Percentiles rank a stretch among this genome's conserved stretches.
These are phyloP conservation scores for Colletotrichum simmondsii DNA, from an alignment of 2,329 filamentous ascomycete species.

Conservation along the genomic window DNA sequence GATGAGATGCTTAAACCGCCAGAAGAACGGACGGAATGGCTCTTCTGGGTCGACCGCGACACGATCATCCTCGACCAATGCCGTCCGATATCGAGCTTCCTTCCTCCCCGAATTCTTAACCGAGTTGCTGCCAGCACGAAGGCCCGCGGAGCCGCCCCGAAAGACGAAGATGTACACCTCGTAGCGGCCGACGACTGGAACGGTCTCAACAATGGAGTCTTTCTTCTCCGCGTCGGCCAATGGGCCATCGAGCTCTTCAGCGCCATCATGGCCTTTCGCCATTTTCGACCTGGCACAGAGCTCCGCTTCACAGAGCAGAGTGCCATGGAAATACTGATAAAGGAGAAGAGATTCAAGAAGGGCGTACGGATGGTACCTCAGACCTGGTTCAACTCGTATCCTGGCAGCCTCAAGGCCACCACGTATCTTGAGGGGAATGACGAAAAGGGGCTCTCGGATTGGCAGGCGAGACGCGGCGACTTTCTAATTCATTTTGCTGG, in stretches of 20 bases:
- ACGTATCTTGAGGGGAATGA: neutral
- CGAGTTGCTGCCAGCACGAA: neutral
- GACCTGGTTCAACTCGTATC: conserved; percentile 37
- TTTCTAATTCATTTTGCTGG: conserved; percentile 37
- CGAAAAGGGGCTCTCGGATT: conserved; percentile 3
- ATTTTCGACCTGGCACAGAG: conserved; percentile 29
- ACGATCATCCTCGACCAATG: conserved; percentile 37
- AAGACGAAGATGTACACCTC: conserved; percentile 11
- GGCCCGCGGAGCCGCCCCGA: neutral
- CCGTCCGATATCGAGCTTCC: conserved; percentile 21
- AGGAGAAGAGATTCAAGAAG: conserved; percentile 21
- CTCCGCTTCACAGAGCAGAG: conserved; percentile 35
- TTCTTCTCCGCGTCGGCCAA: conserved; percentile 32
- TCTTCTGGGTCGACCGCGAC: conserved; percentile 39
- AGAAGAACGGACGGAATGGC: conserved; percentile 32
- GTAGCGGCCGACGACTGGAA: conserved; percentile 34
- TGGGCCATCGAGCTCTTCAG: conserved; percentile 36
- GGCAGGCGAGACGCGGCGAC: conserved; percentile 26
- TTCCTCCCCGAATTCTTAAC: conserved; percentile 1
- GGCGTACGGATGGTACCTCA: conserved; percentile 32
- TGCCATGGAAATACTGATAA: conserved; percentile 35
- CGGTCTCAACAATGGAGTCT: conserved; percentile 37
- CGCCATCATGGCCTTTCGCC: conserved; percentile 33
- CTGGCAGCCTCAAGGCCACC: neutral
- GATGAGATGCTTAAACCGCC: conserved; percentile 33